Conservation (phyloP, 2,329 filamentous ascomycete species). For the Paramyrothecium sp. region DNA sequence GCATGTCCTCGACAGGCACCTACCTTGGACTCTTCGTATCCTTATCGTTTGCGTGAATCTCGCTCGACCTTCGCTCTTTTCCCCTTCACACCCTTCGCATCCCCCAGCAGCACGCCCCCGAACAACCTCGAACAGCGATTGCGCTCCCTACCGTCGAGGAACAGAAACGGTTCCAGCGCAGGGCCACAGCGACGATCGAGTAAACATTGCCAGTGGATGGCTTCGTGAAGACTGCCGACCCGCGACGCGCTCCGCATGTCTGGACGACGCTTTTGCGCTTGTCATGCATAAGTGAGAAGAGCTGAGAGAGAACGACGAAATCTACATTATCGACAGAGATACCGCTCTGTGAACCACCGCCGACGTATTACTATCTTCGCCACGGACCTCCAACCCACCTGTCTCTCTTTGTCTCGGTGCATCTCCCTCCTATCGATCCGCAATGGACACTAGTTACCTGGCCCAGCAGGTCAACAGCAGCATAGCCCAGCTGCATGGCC, state of each 20-base stretch:
- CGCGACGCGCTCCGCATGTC: background rate
- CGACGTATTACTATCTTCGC: background rate
- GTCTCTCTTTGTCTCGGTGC: too few species aligned
- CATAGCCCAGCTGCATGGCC: constrained; percentile 85
- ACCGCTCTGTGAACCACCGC: background rate
- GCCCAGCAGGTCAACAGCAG: constrained; percentile 94
- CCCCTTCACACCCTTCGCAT: background rate
- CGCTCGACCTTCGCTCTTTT: background rate
- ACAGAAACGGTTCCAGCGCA: too few species aligned
- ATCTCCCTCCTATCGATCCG: background rate
- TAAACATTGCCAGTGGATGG: background rate
- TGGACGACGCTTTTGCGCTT: background rate
- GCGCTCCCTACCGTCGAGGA: too few species aligned
- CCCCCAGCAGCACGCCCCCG: background rate
- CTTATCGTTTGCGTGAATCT: background rate
- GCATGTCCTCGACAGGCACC: too few species aligned
- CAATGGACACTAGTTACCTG: constrained; percentile 88
- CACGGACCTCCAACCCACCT: too few species aligned
- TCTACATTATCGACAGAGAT: background rate
- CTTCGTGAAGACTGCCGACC: background rate
- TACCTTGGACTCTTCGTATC: background rate
- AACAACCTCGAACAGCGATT: background rate
- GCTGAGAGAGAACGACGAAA: background rate
- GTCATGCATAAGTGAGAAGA: background rate
- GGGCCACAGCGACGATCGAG: too few species aligned